Conservation (phyloP, 352 stramenopile species). For the Nothophytophthora sp. region DNA sequence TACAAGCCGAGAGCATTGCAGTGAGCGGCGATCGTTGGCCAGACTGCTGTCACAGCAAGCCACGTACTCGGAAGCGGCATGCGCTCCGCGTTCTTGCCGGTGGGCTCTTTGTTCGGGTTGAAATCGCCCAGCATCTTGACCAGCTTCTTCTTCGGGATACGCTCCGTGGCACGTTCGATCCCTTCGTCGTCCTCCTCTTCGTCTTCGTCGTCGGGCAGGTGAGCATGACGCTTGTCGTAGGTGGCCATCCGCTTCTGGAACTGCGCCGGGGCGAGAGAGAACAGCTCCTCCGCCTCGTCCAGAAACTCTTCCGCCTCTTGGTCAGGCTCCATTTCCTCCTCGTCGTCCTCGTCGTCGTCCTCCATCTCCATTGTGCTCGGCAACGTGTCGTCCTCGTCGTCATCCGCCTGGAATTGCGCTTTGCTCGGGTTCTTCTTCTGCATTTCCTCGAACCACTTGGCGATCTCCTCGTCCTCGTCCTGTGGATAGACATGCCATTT, state of each 20-base stretch:
- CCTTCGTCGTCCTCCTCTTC: conserved; percentile 38
- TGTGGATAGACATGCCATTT: too few species aligned
- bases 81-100: conserved; percentile 50
- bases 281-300: conserved; percentile 72
- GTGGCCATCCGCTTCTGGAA: conserved; percentile 67
- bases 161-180: conserved; percentile 65
- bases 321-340: conserved; percentile 40
- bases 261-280: conserved; percentile 51
- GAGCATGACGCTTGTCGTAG: conserved; percentile 43
- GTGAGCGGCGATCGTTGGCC: not conserved
- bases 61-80: conserved; percentile 48
- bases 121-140: conserved; percentile 72
- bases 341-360: conserved; percentile 34
- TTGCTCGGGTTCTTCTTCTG: conserved; percentile 37
- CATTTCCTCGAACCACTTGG: conserved; percentile 50
- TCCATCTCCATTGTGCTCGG: conserved; percentile 28
- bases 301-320: conserved; percentile 69
- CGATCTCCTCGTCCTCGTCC: conserved; percentile 42
- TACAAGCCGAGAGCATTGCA: not conserved
- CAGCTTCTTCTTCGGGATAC: conserved; percentile 73
- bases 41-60: conserved; percentile 32
- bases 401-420: conserved; percentile 2
- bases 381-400: conserved; percentile 21
- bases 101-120: conserved; percentile 32
- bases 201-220: conserved; percentile 23